phyloP scores from a whole-genome alignment of 2,329 filamentous ascomycete species.

The Pseudogymnoascus sp. region DNA sequence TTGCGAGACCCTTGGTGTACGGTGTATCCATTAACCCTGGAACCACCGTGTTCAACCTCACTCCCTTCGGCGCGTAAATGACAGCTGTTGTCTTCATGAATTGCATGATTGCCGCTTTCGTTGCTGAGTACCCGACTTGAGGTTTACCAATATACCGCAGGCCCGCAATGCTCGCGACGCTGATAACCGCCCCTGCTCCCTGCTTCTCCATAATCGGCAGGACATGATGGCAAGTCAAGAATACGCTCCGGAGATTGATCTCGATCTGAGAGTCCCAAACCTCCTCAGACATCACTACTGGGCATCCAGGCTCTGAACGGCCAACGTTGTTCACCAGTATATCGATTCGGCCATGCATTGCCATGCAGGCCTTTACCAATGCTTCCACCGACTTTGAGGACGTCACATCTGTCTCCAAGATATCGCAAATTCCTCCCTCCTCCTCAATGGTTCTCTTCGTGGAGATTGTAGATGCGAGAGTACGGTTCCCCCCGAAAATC shows the following conservation, averaged over 20 bases:
- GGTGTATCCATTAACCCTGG: conserved; percentile 49
- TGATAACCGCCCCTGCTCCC: conserved; percentile 33
- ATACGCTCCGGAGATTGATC: conserved; percentile 46
- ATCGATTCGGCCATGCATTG: conserved; percentile 45
- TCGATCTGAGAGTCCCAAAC: conserved; percentile 43
- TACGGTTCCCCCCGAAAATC: conserved; percentile 40
- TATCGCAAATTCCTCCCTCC: conserved; percentile 28
- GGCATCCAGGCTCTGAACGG: conserved; percentile 41
- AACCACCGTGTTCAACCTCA: conserved; percentile 43
- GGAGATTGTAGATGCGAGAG: conserved; percentile 30
- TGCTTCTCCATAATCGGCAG: conserved; percentile 45
- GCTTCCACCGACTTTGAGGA: conserved; percentile 39
- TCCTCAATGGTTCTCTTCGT: conserved; percentile 32
- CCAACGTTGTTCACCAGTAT: conserved; percentile 53
- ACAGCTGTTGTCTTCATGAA: conserved; percentile 40
- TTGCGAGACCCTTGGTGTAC: conserved; percentile 34
- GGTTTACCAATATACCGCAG: conserved; percentile 40
- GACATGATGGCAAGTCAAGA: conserved; percentile 41
- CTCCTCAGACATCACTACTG: conserved; percentile 38
- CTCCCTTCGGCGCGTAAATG: conserved; percentile 36
- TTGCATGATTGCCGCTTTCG: conserved; percentile 41
- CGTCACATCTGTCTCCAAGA: conserved; percentile 43
- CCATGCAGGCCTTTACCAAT: conserved; percentile 41
- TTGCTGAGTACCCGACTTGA: conserved; percentile 42
- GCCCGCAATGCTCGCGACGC: conserved; percentile 42